phyloP scores from a whole-genome alignment of 257 asterid species.

The Gentiana macrophylla region DNA sequence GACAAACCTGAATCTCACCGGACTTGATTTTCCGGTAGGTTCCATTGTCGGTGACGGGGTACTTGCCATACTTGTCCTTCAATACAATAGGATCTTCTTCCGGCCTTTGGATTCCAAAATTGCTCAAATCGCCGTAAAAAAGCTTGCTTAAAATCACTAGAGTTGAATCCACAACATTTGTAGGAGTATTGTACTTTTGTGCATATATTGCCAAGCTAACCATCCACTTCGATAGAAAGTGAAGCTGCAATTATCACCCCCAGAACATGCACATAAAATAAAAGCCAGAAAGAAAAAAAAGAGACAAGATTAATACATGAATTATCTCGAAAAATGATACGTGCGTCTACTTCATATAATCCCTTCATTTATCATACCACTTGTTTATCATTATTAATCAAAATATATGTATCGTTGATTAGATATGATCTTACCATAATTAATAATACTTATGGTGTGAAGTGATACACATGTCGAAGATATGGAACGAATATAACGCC shows the following conservation, averaged over 20 bases:
- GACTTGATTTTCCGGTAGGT: constrained; percentile 38
- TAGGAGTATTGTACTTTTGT: constrained; percentile 15
- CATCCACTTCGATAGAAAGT: constrained; percentile 43
- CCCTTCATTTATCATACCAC: no score
- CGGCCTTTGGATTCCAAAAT: constrained; percentile 49
- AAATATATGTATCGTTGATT: no score
- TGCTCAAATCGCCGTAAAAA: constrained; percentile 39
- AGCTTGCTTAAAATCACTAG: constrained; percentile 30
- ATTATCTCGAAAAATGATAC: no score
- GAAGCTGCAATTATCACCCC: constrained; percentile 27
- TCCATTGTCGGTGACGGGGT: constrained; percentile 61
- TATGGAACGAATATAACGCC: no score
- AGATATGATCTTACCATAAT: no score
- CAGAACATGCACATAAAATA: no score
- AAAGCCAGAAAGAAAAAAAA: no score
- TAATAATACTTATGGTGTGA: no score
- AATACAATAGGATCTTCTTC: constrained; percentile 42
- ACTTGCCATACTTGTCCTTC: constrained; percentile 52
- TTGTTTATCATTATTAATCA: no score
- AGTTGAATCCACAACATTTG: constrained; percentile 24
- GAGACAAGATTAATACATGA: no score
- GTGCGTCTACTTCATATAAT: no score
- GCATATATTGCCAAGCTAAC: constrained; percentile 14
- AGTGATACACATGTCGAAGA: no score
- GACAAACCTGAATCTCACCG: constrained; percentile 49